Evolutionary conservation across 148 eudicot genomes (phyloP).

Genomic region (Dysphania ambrosioides): DNA sequence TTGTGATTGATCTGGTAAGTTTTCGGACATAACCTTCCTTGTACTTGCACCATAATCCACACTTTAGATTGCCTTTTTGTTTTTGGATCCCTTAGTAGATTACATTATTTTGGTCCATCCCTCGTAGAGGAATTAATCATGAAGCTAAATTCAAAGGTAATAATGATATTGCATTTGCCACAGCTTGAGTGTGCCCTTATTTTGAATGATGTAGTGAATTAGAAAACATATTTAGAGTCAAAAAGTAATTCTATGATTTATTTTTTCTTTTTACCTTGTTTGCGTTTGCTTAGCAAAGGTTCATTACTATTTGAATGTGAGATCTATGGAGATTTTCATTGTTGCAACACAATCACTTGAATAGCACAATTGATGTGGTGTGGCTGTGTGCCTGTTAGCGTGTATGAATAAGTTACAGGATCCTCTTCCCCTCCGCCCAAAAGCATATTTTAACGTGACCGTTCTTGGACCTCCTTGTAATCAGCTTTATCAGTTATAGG

Average conservation of each 20-base stretch:
- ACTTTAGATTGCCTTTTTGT: neutral
- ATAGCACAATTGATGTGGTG: neutral
- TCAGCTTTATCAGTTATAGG: constrained; percentile 13
- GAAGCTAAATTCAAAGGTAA: too few relatives aligned
- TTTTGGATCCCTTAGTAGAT: too few relatives aligned
- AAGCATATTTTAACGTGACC: neutral
- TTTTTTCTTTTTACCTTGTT: too few relatives aligned
- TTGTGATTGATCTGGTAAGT: neutral
- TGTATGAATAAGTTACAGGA: neutral
- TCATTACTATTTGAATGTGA: neutral
- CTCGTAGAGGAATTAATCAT: too few relatives aligned
- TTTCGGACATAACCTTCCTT: too few relatives aligned
- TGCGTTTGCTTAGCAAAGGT: too few relatives aligned
- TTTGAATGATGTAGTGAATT: neutral
- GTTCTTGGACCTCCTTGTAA: neutral
- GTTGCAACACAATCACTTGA: neutral
- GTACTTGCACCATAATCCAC: neutral
- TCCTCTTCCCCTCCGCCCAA: neutral
- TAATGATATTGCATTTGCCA: too few relatives aligned
- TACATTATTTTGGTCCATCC: too few relatives aligned
- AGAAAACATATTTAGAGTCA: neutral
- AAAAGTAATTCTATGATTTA: too few relatives aligned
- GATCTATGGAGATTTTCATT: neutral
- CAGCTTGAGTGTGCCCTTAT: too few relatives aligned
- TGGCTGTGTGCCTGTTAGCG: too few relatives aligned